Base-by-base conservation (phyloP, 768 basidiomycete species). In the Leucogyrophana mollusca region DNA sequence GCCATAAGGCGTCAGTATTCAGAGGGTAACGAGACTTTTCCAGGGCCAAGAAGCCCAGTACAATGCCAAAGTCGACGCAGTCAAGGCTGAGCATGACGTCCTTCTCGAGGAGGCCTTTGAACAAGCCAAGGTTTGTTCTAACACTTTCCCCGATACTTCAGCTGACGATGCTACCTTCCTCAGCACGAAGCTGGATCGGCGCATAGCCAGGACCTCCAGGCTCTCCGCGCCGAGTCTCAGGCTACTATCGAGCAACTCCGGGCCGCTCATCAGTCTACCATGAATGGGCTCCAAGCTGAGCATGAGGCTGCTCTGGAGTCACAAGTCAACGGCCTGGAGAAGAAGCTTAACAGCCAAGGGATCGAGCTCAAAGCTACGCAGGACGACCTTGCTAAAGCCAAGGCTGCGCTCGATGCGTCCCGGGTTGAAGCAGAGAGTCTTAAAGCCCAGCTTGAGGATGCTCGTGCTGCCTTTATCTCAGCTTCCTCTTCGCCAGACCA, bases 331-430 rank as follows among this genome's bases (percentile, higher is more conserved):
- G 62, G 61, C 0, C 66, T 84, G 17, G 80, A 83, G 65, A 90
- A 90, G 69, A 76, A 78, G 56, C 74, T 87, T 41, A 71, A 70
- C 44, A 77, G 67, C 40, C 71, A 85, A 51, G 79, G 69, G 46
- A 68, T 91, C 23, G 88, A 92, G 54, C 77, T 93, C 34, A 90
- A 85, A 57, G 91, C 90, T 11, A 90, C 91, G 0, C 81, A 85
- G 57, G 90, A 93, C 51, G 90, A 92, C 61, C 80, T 94, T 27
- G 58, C 73, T 3, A 92, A 90, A 70, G 75, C 86, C 4, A 92
- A 93, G 62, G 59, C 77, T 1, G 66, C 78, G 20, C 57, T 83
- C 7, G 75, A 82, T 16, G 49, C 76, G 5, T 69, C 79, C 23
- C 73, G 73, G 22, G 59, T 70, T 3, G 86, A 90, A 53, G 64